Conservation (phyloP, 2,329 filamentous ascomycete species). For the Dactylonectria macrodidyma region DNA sequence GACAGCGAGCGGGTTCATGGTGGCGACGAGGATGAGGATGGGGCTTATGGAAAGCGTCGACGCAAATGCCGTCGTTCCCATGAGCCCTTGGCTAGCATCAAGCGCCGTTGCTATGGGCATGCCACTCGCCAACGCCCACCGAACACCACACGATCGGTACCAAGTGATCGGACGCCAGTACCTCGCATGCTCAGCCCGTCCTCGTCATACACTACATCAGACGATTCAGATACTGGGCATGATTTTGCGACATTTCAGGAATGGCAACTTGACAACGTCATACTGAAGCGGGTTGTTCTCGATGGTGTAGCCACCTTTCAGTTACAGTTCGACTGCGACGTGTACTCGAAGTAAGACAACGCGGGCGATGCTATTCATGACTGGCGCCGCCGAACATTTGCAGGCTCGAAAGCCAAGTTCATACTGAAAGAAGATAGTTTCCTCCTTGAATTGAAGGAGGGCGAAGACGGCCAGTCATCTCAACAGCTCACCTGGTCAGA, state of each 20-base stretch:
- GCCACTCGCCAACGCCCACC: neutral
- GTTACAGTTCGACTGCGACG: slow-evolving; percentile 2
- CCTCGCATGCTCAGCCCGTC: no score
- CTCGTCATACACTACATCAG: no score
- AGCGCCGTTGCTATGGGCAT: neutral
- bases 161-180: no score
- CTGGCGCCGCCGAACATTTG: neutral
- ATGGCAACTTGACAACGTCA: no score
- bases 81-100: neutral
- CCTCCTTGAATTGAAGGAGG: neutral
- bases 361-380: neutral
- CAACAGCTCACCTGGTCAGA: neutral
- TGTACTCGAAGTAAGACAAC: neutral
- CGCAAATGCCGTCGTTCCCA: neutral
- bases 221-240: no score
- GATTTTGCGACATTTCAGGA: no score
- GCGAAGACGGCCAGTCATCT: neutral
- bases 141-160: no score
- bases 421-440: neutral
- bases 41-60: neutral
- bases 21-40: neutral
- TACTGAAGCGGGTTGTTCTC: no score
- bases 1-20: neutral
- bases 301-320: neutral
- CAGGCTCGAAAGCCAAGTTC: slow-evolving; percentile 3